These are phyloP conservation scores for Fusarium staphyleae DNA, from an alignment of 2,329 filamentous ascomycete species.

Conservation along the genomic window DNA sequence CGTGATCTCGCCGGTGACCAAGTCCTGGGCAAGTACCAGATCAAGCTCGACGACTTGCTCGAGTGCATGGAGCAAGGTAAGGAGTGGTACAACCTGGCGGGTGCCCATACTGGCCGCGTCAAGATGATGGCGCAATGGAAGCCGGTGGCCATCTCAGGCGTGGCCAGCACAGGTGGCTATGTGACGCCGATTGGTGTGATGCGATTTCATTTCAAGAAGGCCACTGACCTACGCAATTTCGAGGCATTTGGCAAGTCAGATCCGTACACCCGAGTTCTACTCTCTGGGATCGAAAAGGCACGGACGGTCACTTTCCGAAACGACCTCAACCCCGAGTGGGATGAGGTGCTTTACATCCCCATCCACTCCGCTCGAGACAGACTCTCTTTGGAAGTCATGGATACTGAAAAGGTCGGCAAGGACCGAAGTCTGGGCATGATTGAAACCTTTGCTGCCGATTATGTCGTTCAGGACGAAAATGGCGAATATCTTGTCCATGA, in stretches of 20 bases:
- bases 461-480: constrained; percentile 76
- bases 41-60: constrained; percentile 92
- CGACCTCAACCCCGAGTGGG: constrained; percentile 93
- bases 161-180: constrained; percentile 85
- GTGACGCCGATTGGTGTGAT: constrained; percentile 93
- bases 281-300: constrained; percentile 89
- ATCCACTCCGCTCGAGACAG: constrained; percentile 86
- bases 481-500: constrained; percentile 85
- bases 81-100: constrained; percentile 92
- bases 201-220: constrained; percentile 89
- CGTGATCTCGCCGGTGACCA: constrained; percentile 85
- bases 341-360: constrained; percentile 93
- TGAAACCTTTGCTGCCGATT: constrained; percentile 80
- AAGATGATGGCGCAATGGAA: constrained; percentile 97
- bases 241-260: constrained; percentile 98
- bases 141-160: constrained; percentile 84
- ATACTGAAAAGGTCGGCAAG: constrained; percentile 89
- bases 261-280: constrained; percentile 85
- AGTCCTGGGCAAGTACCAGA: constrained; percentile 89
- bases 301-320: constrained; percentile 96
- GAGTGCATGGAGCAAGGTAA: constrained; percentile 90
- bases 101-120: constrained; percentile 80
- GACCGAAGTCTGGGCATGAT: constrained; percentile 86
- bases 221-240: constrained; percentile 84
- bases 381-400: constrained; percentile 92